Evolutionary conservation across 2,329 filamentous ascomycete genomes (phyloP).

Genomic region (Nothomitra cinnamomea): DNA sequence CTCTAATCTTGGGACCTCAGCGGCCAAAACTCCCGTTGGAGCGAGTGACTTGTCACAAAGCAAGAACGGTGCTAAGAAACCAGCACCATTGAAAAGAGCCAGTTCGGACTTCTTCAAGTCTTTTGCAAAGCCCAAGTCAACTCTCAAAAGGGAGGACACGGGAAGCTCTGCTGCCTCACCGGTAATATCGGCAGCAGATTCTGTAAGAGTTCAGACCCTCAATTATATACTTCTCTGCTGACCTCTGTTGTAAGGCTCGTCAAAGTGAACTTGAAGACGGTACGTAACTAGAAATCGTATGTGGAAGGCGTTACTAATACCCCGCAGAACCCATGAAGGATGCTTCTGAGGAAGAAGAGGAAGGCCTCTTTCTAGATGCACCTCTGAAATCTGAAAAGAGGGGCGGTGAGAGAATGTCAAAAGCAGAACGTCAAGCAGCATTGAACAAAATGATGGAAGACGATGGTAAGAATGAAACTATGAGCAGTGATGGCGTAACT

Average conservation of each 20-base stretch:
- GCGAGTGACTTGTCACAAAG: not conserved
- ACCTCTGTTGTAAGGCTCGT: slow-evolving; percentile 15
- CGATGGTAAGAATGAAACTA: slow-evolving; percentile 24
- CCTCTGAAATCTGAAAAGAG: slow-evolving; percentile 17
- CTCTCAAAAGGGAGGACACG: slow-evolving; percentile 28
- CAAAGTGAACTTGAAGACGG: slow-evolving; percentile 31
- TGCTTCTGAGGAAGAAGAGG: slow-evolving; percentile 39
- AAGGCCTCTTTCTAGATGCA: slow-evolving; percentile 29
- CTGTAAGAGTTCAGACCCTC: slow-evolving; percentile 18
- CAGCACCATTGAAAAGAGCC: slow-evolving; percentile 37
- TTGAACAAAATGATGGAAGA: slow-evolving; percentile 63
- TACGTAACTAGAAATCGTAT: slow-evolving; percentile 13
- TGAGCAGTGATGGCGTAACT: not conserved
- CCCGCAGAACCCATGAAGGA: slow-evolving; percentile 34
- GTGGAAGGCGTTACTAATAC: slow-evolving; percentile 7
- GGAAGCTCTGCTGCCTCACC: slow-evolving; percentile 22
- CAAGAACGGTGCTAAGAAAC: slow-evolving; percentile 16
- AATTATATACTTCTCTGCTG: slow-evolving; percentile 11
- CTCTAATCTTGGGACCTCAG: not conserved
- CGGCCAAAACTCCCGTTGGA: not conserved
- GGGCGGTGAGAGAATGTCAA: slow-evolving; percentile 24
- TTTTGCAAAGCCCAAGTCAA: slow-evolving; percentile 55
- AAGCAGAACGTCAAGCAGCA: slow-evolving; percentile 47
- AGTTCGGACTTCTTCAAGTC: slow-evolving; percentile 57
- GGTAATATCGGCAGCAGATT: slow-evolving; percentile 17